Evolutionary conservation across 257 asterid genomes (phyloP), one percentile per base, ranked within the genome.

Genomic region (Thymus mandschuricus): DNA sequence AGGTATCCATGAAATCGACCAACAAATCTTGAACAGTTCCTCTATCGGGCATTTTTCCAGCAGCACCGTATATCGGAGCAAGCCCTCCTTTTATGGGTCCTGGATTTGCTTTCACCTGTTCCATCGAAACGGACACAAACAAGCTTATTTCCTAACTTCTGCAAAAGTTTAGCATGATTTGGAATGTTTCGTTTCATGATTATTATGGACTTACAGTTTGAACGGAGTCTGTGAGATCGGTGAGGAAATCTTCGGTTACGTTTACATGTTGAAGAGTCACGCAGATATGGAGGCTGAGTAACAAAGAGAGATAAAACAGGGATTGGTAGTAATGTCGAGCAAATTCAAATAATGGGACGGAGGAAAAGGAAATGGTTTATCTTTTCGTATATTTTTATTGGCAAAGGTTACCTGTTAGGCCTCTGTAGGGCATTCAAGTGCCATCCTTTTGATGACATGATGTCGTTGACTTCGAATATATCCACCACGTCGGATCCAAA

Each of bases 51-150:
- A 95, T 89, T 85, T 80, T 92, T 38, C 98, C 99, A 3, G 99
- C 99, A 34, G 99, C 99, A 44, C 99, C 99, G 59, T 92, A 95
- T 80, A 95, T 86, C 35, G 99, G 99, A 68, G 99, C 98, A 69
- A 92, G 87, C 79, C 99, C 98, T 78, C 97, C 99, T 40, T 66
- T 83, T 7, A 85, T 67, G 21, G 97, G 99, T 34, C 99, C 98
- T 52, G 99, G 99, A 75, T 92, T 95, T 71, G 86, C 89, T 71
- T 86, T 89, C 49, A 95, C 99, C 98, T 95, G 86, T 75, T 69
- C n/a, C 43, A 40, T 21, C 21, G 21, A 57, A 68, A 58, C 13
- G 15, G 7, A 30, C 28, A 51, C 28, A 40, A 40, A 33, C 28
- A 31, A 10, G 43, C n/a, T 58, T 58, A 35, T 35, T 35, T 35